Conservation (phyloP, 352 stramenopile species). For the Pythium phragmiticola region DNA sequence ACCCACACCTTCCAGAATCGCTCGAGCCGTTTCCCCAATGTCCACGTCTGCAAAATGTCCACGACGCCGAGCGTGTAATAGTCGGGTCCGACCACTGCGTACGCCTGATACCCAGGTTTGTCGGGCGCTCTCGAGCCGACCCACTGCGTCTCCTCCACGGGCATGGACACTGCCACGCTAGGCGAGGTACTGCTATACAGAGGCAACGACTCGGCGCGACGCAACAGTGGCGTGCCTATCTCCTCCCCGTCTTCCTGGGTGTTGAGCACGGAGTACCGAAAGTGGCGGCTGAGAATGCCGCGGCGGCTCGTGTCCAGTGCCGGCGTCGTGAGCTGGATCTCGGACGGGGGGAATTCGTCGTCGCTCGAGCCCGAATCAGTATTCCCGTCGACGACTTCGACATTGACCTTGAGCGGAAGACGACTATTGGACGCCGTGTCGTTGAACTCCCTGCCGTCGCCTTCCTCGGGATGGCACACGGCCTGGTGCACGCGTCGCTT, state of each 20-base stretch:
- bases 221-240: conserved; percentile 48
- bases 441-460: conserved; percentile 1
- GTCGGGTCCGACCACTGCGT: conserved; percentile 75
- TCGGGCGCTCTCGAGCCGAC: conserved; percentile 55
- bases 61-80: conserved; percentile 89
- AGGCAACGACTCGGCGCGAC: conserved; percentile 17
- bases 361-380: conserved; percentile 36
- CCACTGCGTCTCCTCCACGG: conserved; percentile 38
- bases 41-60: conserved; percentile 91
- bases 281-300: conserved; percentile 60
- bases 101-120: conserved; percentile 70
- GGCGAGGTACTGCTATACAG: conserved; percentile 52
- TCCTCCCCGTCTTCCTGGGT: conserved; percentile 46
- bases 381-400: conserved; percentile 23
- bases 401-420: conserved; percentile 23
- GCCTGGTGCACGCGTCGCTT: conserved; percentile 75
- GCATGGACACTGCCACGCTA: conserved; percentile 29
- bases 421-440: conserved; percentile 13
- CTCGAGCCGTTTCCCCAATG: conserved; percentile 77
- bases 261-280: conserved; percentile 69
- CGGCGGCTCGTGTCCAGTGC: conserved; percentile 32
- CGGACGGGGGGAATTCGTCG: conserved; percentile 42
- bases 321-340: conserved; percentile 29
- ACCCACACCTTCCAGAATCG: conserved; percentile 84
- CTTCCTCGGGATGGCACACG: conserved; percentile 49